A percentile compares a stretch with the other conserved stretches of the same genome.
Conservation (phyloP, 306 rosid genomes). For the Vicia sativa region DNA sequence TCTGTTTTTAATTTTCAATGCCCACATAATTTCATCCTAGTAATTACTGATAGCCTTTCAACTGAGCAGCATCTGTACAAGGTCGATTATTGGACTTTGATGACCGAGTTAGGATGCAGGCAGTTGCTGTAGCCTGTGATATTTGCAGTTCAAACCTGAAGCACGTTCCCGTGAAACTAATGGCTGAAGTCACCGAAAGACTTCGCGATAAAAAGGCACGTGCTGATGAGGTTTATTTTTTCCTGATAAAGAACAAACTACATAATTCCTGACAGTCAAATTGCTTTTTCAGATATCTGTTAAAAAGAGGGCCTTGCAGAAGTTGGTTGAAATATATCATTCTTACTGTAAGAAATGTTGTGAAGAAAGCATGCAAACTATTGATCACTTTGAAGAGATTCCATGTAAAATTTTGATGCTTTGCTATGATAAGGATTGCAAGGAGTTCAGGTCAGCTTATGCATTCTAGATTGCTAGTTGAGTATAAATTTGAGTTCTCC, state of each 20-base stretch:
- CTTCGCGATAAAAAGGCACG: conserved; percentile 90
- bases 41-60: conserved; percentile 39
- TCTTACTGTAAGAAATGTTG: conserved; percentile 78
- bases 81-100: conserved; percentile 74
- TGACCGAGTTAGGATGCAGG: conserved; percentile 86
- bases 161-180: conserved; percentile 57
- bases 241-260: conserved; percentile 29
- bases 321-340: conserved; percentile 72
- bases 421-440: conserved; percentile 87
- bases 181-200: conserved; percentile 72
- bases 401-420: conserved; percentile 89
- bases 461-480: conserved; percentile 37
- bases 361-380: conserved; percentile 57
- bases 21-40: conserved; percentile 28
- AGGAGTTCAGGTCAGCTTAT: conserved; percentile 78
- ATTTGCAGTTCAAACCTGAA: conserved; percentile 66
- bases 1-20: conserved; percentile 46
- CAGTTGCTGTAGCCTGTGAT: conserved; percentile 85
- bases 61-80: conserved; percentile 74
- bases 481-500: conserved; percentile 29
- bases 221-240: conserved; percentile 22
- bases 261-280: conserved; percentile 22
- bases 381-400: conserved; percentile 71
- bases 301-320: conserved; percentile 74
- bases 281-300: conserved; percentile 65